Evolutionary conservation across 2,329 filamentous ascomycete genomes (phyloP), one percentile per base, ranked within the genome.

Genomic region (Seiridium cupressi): DNA sequence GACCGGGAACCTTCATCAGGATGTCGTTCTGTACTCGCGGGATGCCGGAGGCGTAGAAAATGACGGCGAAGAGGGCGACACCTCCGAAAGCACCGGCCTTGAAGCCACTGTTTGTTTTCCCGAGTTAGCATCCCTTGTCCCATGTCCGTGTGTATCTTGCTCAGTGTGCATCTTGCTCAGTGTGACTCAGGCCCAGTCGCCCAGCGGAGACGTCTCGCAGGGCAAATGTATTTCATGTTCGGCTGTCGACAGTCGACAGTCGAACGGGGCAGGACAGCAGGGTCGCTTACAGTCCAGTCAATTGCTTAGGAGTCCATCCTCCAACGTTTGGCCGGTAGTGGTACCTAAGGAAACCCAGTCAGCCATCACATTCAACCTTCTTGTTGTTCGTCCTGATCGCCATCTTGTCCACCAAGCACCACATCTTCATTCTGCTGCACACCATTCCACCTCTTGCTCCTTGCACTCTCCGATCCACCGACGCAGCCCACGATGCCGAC

Each of bases 11-110:
- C 73, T 85, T 84, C 83, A 87, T 64, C 31, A 89, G 80, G 64
- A 89, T 78, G 68, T 89, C 87, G 53, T 70, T 72, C 73, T 85
- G 77, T 65, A 89, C 77, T 72, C 79, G 81, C 65, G 87, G 87
- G 54, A 89, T 82, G 66, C 86, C 86, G 46, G 85, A 87, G 65
- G 83, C 78, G 72, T 78, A 86, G 79, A 84, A 85, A 67, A 88
- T 79, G 64, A 86, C 76, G 64, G 77, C 84, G 64, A 86, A 79
- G 67, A 81, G 81, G 62, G 82, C 84, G 61, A 84, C 83, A 62
- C 77, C 85, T 61, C 84, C 85, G 69, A 86, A 86, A 58, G 79
- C 76, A 61, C 77, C 84, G 54, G 81, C 66, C 64, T 79, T 84
- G 63, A 82, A 59, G 62, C 79, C 81, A 63, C 85, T 88, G 63